phyloP scores from a whole-genome alignment of 1,284 basidiomycete genomes.

The Puccinia triticina region DNA sequence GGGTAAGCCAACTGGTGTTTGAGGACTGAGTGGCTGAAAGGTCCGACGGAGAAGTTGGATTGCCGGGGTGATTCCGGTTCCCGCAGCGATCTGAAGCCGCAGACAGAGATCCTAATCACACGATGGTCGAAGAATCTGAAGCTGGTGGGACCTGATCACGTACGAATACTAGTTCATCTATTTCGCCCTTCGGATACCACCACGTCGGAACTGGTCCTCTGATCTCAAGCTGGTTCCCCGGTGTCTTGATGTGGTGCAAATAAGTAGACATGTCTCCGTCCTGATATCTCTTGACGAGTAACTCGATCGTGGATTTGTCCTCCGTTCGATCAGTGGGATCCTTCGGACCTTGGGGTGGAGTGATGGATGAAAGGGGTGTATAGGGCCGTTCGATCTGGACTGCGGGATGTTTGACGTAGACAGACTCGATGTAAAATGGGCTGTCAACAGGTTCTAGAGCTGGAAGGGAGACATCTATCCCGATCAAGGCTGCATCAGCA shows the following conservation, averaged over 20 bases:
- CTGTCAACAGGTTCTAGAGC: background rate
- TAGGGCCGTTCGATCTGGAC: conserved; percentile 50
- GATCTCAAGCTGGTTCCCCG: conserved; percentile 26
- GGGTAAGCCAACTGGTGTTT: conserved; percentile 4
- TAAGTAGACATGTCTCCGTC: conserved; percentile 37
- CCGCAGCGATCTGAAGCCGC: conserved; percentile 36
- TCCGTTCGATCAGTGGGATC: background rate
- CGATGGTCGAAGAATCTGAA: background rate
- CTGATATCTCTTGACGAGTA: conserved; percentile 42
- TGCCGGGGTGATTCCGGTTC: conserved; percentile 49
- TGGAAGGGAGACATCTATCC: background rate
- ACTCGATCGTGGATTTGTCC: background rate
- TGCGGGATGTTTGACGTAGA: conserved; percentile 45
- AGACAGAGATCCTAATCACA: background rate
- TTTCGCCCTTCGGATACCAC: conserved; percentile 3
- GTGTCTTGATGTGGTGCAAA: background rate
- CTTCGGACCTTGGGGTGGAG: background rate
- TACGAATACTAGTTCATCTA: conserved; percentile 49
- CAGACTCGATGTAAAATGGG: conserved; percentile 24
- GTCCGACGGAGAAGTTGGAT: conserved; percentile 33
- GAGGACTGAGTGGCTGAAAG: background rate
- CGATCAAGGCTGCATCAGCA: background rate
- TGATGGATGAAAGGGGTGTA: conserved; percentile 29
- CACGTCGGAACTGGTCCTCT: conserved; percentile 44
- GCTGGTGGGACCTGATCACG: background rate